Evolutionary conservation across 2,329 filamentous ascomycete genomes (phyloP).

Genomic region (Fusarium phyllophilum): DNA sequence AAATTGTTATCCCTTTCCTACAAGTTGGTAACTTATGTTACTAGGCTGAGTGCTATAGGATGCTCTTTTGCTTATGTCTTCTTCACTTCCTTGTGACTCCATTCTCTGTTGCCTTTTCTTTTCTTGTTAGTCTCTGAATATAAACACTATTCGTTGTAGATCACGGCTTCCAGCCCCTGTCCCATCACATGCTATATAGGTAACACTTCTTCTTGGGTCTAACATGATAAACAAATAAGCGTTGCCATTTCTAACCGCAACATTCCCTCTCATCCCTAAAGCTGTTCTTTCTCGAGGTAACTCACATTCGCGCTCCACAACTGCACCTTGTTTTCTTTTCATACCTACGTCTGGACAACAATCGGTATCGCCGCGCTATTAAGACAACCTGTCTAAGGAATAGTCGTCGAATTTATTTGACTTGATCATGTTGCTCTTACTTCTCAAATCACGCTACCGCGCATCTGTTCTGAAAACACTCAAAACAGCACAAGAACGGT

Average conservation of each 20-base stretch:
- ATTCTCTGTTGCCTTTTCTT: neutral
- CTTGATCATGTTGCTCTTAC: neutral
- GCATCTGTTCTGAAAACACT: no score
- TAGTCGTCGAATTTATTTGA: neutral
- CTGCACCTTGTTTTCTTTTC: neutral
- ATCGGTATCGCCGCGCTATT: fast-evolving
- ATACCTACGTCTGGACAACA: fast-evolving
- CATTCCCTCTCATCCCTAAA: neutral
- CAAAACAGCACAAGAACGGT: neutral
- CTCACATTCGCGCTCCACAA: fast-evolving
- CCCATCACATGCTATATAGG: no score
- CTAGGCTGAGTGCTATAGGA: neutral
- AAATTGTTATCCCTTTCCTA: fast-evolving
- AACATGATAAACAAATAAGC: neutral
- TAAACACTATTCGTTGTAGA: neutral
- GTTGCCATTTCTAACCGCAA: neutral
- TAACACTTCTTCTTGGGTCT: neutral
- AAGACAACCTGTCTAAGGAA: neutral
- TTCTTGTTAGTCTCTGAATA: neutral
- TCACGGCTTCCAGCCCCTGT: neutral
- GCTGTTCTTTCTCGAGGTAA: neutral
- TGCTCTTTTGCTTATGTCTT: neutral
- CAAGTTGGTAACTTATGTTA: neutral
- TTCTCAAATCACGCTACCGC: neutral
- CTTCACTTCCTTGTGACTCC: fast-evolving